Conservation (phyloP, 2,329 filamentous ascomycete genomes). For the Aspergillus ustus region DNA sequence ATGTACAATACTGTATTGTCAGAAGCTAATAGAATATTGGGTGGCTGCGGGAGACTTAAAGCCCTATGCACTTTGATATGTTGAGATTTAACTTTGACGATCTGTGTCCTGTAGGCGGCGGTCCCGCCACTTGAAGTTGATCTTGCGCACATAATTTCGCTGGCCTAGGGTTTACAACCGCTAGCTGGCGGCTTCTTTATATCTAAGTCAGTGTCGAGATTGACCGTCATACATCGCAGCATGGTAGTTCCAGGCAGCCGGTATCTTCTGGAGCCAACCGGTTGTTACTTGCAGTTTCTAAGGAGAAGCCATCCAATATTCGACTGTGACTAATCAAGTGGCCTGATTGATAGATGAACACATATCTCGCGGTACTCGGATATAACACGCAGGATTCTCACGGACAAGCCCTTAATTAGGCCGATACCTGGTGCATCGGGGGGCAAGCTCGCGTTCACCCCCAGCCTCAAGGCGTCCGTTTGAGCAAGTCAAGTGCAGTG, state of each 20-base stretch:
- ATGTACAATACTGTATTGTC: not conserved
- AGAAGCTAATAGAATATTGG: not conserved
- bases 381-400: too few species aligned
- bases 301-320: conserved; percentile 4
- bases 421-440: too few species aligned
- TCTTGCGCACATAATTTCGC: too few species aligned
- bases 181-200: not conserved
- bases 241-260: not conserved
- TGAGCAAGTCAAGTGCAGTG: conserved; percentile 1
- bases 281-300: not conserved
- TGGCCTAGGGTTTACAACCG: too few species aligned
- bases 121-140: too few species aligned
- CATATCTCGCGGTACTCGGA: not conserved
- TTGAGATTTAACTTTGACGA: too few species aligned
- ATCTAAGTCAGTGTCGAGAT: not conserved
- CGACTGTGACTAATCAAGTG: not conserved
- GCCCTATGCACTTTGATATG: too few species aligned
- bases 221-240: not conserved
- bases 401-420: too few species aligned
- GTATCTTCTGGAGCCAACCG: not conserved
- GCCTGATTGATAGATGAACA: conserved; percentile 1
- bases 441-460: too few species aligned
- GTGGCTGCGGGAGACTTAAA: too few species aligned
- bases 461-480: conserved; percentile 2
- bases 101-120: too few species aligned